These are phyloP conservation scores for Rubroboletus satanas DNA, from an alignment of 768 basidiomycete species.

Conservation along the genomic window DNA sequence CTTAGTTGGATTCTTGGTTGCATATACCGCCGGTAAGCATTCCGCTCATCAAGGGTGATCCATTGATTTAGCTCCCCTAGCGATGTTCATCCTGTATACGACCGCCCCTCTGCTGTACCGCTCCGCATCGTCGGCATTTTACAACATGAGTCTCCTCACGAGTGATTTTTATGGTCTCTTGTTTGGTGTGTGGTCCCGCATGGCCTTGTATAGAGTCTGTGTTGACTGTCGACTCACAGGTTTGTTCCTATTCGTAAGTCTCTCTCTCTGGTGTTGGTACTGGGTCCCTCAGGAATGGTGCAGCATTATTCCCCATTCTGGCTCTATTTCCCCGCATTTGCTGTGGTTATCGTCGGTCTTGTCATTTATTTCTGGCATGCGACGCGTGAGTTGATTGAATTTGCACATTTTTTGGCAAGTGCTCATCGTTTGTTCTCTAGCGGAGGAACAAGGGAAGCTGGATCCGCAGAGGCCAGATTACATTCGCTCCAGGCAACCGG, in stretches of 20 bases:
- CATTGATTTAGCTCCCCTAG: slow-evolving; percentile 30
- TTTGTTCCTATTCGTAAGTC: slow-evolving; percentile 51
- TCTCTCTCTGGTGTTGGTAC: not conserved
- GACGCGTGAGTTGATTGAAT: slow-evolving; percentile 56
- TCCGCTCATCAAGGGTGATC: not conserved
- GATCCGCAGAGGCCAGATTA: slow-evolving; percentile 60
- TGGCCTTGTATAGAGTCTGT: not conserved
- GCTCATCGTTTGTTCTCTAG: slow-evolving; percentile 34
- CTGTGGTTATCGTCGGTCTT: slow-evolving; percentile 65
- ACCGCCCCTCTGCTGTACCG: slow-evolving; percentile 84
- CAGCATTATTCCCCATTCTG: slow-evolving; percentile 83
- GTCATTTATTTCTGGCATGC: slow-evolving; percentile 85
- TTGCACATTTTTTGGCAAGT: not conserved
- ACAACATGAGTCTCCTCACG: slow-evolving; percentile 80
- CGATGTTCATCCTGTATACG: slow-evolving; percentile 84
- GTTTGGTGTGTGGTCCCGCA: slow-evolving; percentile 43
- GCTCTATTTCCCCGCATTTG: slow-evolving; percentile 83
- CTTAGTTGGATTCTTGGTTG: slow-evolving; percentile 50
- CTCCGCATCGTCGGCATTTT: slow-evolving; percentile 80
- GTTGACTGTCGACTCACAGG: slow-evolving; percentile 27
- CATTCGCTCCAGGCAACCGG: slow-evolving; percentile 33
- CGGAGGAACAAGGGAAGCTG: slow-evolving; percentile 68
- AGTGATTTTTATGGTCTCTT: slow-evolving; percentile 86
- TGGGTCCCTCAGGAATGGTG: slow-evolving; percentile 4
- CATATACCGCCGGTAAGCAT: slow-evolving; percentile 43